Percentiles rank a stretch among this genome's conserved stretches.
Conservation (phyloP, 768 basidiomycete species). For the Mycena maculata region DNA sequence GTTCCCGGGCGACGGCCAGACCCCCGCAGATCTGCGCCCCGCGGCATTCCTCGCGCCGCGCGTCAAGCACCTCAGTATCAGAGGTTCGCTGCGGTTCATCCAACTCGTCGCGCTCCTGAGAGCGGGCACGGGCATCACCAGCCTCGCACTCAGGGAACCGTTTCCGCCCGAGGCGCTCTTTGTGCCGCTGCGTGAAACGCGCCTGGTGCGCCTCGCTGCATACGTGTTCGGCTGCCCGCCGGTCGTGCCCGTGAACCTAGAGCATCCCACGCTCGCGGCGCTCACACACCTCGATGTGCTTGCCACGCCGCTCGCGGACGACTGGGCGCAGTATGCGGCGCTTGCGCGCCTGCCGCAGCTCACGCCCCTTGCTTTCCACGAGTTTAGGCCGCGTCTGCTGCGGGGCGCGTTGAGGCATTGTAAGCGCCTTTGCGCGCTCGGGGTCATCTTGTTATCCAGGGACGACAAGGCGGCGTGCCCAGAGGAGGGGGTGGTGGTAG, state of each 20-base stretch:
- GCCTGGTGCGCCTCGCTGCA: conserved; percentile 22
- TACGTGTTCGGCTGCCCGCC: conserved; percentile 24
- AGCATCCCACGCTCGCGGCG: conserved; percentile 13
- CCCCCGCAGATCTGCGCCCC: too few relatives aligned
- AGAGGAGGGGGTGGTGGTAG: conserved; percentile 16
- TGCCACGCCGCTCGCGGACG: conserved; percentile 21
- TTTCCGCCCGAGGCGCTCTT: conserved; percentile 24
- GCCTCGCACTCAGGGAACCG: conserved; percentile 22
- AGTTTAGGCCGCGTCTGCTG: conserved; percentile 18
- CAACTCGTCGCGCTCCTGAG: conserved; percentile 8
- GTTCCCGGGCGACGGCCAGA: too few relatives aligned
- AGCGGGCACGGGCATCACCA: conserved; percentile 2
- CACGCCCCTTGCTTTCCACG: conserved; percentile 29
- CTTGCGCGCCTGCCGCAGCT: conserved; percentile 20
- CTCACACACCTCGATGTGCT: conserved; percentile 30
- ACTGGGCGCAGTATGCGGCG: conserved; percentile 10
- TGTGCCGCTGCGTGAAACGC: conserved; percentile 5
- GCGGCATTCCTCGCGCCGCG: too few relatives aligned
- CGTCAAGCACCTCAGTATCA: too few relatives aligned
- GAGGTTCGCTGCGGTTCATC: neutral
- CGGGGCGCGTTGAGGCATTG: conserved; percentile 23
- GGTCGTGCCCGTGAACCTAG: too few relatives aligned
- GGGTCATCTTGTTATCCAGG: conserved; percentile 14
- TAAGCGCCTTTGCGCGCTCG: conserved; percentile 10
- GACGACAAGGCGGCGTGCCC: conserved; percentile 3